phyloP scores from a whole-genome alignment of 768 basidiomycete species.

The Termitomyces sp. region DNA sequence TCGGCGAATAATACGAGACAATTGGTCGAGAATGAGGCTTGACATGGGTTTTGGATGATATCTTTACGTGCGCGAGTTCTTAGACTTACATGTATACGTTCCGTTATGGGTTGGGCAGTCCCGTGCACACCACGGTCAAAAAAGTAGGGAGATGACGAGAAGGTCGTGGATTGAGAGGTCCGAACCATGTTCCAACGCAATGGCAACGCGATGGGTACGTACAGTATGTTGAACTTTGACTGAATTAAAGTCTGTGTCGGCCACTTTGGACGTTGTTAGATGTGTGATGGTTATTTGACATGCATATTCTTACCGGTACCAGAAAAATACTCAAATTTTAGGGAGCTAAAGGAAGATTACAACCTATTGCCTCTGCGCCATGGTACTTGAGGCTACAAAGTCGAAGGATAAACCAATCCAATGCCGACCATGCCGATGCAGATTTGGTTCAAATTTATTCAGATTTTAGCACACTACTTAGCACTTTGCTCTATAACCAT shows the following conservation, averaged over 20 bases:
- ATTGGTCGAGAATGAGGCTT: conserved; percentile 81
- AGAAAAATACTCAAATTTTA: neutral
- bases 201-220: too few relatives aligned
- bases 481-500: too few relatives aligned
- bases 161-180: conserved; percentile 48
- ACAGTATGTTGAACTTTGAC: neutral
- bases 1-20: conserved; percentile 95
- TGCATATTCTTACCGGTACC: neutral
- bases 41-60: neutral
- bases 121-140: conserved; percentile 69
- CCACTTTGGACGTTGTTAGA: neutral
- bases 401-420: too few relatives aligned
- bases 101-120: conserved; percentile 73
- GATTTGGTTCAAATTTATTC: neutral
- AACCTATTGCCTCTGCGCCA: neutral
- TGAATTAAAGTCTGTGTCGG: neutral
- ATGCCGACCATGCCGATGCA: neutral
- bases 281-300: neutral
- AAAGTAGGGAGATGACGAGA: conserved; percentile 73
- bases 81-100: conserved; percentile 63
- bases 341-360: neutral
- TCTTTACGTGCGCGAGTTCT: neutral
- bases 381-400: too few relatives aligned
- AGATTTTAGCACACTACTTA: too few relatives aligned
- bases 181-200: conserved; percentile 29